Evolutionary conservation across 2,329 filamentous ascomycete genomes (phyloP).

Genomic region (Beauveria varroae): DNA sequence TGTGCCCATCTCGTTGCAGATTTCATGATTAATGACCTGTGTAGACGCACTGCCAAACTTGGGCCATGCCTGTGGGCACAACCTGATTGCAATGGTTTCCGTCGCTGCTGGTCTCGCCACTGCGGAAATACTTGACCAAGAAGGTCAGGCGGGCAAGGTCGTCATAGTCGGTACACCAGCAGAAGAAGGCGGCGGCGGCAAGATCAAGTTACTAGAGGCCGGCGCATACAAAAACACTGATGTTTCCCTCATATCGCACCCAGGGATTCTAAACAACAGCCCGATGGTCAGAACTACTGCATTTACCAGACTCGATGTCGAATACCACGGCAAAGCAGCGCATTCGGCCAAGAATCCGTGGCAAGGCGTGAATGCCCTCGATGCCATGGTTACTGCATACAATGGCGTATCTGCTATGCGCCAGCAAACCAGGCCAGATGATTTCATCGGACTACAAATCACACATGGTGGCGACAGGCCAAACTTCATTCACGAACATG

Average conservation of each 20-base stretch:
- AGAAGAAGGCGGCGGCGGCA: slow-evolving; percentile 46
- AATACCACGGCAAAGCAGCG: slow-evolving; percentile 46
- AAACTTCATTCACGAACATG: slow-evolving; percentile 49
- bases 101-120: slow-evolving; percentile 30
- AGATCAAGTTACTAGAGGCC: slow-evolving; percentile 37
- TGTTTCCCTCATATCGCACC: slow-evolving; percentile 22
- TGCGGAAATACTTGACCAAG: neutral
- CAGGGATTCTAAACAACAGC: slow-evolving; percentile 30
- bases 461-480: slow-evolving; percentile 43
- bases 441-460: slow-evolving; percentile 44
- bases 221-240: slow-evolving; percentile 34
- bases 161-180: slow-evolving; percentile 45
- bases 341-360: slow-evolving; percentile 52
- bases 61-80: slow-evolving; percentile 49
- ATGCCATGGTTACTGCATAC: slow-evolving; percentile 45
- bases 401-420: slow-evolving; percentile 43
- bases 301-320: slow-evolving; percentile 39
- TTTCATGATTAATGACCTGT: neutral
- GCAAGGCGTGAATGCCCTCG: slow-evolving; percentile 52
- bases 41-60: slow-evolving; percentile 41
- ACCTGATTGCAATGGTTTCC: slow-evolving; percentile 43
- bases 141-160: slow-evolving; percentile 7
- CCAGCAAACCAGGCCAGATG: slow-evolving; percentile 47
- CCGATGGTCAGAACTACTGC: slow-evolving; percentile 46
- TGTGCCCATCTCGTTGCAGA: neutral